Conservation (phyloP, 306 rosid genomes). For the Begonia peltatifolia region DNA sequence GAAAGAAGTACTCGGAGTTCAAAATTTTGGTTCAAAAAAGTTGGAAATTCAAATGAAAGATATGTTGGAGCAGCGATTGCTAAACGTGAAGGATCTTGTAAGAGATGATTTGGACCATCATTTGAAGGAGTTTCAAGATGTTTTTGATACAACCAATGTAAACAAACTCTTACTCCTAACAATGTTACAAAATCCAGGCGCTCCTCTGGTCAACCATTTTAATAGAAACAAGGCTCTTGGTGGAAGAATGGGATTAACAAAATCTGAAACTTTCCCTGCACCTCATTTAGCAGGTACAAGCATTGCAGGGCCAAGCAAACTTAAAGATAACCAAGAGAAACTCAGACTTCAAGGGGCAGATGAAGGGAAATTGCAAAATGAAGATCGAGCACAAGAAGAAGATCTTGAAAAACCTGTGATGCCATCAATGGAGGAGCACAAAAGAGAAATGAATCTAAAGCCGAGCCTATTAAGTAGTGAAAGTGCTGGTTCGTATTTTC, state of each 20-base stretch:
- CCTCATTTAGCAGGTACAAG: conserved; percentile 11
- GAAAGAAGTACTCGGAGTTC: too few species aligned
- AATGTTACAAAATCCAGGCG: conserved; percentile 29
- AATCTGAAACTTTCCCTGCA: conserved; percentile 36
- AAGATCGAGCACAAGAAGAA: conserved; percentile 1
- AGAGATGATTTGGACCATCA: conserved; percentile 34
- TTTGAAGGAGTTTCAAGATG: conserved; percentile 50
- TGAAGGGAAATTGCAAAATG: conserved; percentile 5
- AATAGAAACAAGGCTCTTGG: conserved; percentile 21
- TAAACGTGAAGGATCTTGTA: conserved; percentile 24
- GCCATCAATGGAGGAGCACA: conserved; percentile 3
- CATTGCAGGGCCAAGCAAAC: conserved; percentile 10
- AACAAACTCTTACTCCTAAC: conserved; percentile 29
- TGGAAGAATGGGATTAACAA: conserved; percentile 16
- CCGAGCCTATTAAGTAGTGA: not conserved
- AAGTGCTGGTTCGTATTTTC: conserved; percentile 1
- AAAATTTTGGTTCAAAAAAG: conserved; percentile 2
- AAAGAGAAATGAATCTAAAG: not conserved
- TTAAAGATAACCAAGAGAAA: conserved; percentile 10
- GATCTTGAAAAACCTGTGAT: conserved; percentile 4
- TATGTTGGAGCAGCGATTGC: conserved; percentile 15
- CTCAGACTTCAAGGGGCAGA: conserved; percentile 2
- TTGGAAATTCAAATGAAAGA: conserved; percentile 1
- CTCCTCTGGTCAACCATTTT: conserved; percentile 29
- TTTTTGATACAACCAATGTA: conserved; percentile 30